Evolutionary conservation across 2,329 filamentous ascomycete genomes (phyloP), one percentile per base, ranked within the genome.

Genomic region (Paramyrothecium sp.): DNA sequence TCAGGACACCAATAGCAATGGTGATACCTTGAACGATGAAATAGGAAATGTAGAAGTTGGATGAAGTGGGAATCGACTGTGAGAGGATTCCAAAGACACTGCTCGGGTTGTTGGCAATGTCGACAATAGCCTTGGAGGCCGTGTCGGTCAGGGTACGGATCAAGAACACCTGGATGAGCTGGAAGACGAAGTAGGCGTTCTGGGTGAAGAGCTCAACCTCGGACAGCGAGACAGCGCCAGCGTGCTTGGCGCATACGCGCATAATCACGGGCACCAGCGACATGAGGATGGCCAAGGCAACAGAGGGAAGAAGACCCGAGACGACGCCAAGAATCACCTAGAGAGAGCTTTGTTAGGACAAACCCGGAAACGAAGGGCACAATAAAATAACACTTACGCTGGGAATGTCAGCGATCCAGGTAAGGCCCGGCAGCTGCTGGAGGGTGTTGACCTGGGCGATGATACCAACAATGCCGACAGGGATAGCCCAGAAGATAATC

Each of bases 31-130:
- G 92, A 1, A 97, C 80, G 46, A 96, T 86, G 63, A 97, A 93
- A 75, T 96, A 97, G 16, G 75, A 91, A 54, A 98, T 89, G 75
- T 97, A 99, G 69, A 98, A 96, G 77, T 96, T 98, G 61, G 92
- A 93, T 0, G 92, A 87, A 48, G 84, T 88, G 13, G 95, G 95
- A 19, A 99, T 79, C 53, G 89, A 87, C 11, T 78, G 70, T 2
- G 92, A 89, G 11, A 97, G 79, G 54, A 94, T 75, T 3, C 68
- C 74, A 0, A 92, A 86, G 22, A 87, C 84, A 1, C 73, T 73
- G 7, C 74, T 69, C 1, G 92, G 92, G 4, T 91, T 65, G 0
- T 86, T 44, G 20, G 85, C 80, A 54, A 96, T 87, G 48, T 86
- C 67, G 16, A 82, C 75, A 13, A 87, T 81, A 1, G 91, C 85